Evolutionary conservation across 164 flowering plant species (phyloP).

Genomic region (Warburgia ugandensis): DNA sequence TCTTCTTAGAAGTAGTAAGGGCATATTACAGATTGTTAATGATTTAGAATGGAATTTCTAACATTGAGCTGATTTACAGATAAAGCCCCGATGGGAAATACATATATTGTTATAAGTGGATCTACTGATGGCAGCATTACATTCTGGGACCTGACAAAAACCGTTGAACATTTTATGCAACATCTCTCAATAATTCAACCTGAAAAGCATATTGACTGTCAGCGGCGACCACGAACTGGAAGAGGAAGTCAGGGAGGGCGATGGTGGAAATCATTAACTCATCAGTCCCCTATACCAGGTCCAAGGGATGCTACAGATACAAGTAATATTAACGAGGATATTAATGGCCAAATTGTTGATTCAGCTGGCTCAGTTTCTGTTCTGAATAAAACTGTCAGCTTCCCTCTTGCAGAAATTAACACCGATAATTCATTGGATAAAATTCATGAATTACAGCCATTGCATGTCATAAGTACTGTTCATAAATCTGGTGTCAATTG

Average conservation of each 20-base stretch:
- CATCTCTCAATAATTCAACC: constrained; percentile 35
- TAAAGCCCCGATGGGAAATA: constrained; percentile 19
- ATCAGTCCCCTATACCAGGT: constrained; percentile 22
- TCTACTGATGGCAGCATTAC: constrained; percentile 95
- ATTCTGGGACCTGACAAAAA: constrained; percentile 85
- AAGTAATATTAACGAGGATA: constrained; percentile 12
- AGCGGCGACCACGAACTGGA: constrained; percentile 88
- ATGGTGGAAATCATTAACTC: constrained; percentile 55
- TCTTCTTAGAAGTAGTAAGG: no score
- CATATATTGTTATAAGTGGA: constrained; percentile 67
- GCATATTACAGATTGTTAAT: no score
- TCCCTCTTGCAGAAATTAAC: no score
- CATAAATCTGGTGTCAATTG: constrained; percentile 98
- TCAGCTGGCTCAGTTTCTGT: background rate
- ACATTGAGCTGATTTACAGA: constrained; percentile 26
- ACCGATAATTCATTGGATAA: constrained; percentile 20
- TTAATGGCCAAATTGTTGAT: constrained; percentile 3
- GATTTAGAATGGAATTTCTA: no score
- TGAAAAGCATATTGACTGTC: constrained; percentile 50
- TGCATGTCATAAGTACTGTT: constrained; percentile 43
- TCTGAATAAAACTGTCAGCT: no score
- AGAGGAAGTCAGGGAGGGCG: constrained; percentile 99
- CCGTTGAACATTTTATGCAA: constrained; percentile 55
- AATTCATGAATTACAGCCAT: constrained; percentile 39
- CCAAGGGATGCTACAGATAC: constrained; percentile 11